Base-by-base conservation (phyloP, 2,329 filamentous ascomycete genomes). In the Sarocladiaceae sp. region DNA sequence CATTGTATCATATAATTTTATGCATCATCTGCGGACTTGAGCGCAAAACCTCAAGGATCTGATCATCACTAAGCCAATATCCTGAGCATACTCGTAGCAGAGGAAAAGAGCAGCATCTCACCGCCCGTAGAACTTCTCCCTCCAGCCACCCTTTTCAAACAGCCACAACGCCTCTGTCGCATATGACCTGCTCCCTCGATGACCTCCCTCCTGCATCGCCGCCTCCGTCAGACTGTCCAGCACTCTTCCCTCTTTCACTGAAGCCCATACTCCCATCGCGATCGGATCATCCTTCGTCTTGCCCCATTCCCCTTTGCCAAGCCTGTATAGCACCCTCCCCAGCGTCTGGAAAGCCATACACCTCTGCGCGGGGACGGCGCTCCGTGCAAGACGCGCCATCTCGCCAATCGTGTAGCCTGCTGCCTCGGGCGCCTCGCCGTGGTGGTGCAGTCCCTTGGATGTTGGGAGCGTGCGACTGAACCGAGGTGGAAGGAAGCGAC, bases 381-480 rank as follows among this genome's bases (percentile, higher is more conserved):
- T 94, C 26, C 91, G 76, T 4, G 88, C 82, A 2, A 96, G 74
- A 24, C 84, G 79, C 1, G 88, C 83, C 1, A 98, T 72, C 63
- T 98, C 93, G 1, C 82, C 80, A 23, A 98, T 78, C 0, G 93
- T 97, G 64, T 98, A 98, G 0, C 93, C 93, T 0, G 93, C 93
- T 1, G 90, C 88, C 63, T 95, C 88, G 13, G 93, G 93, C 2
- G 91, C 90, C 47, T 90, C 81, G 50, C 85, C 89, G 61, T 98
- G 93, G 62, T 98, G 91, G 62, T 98, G 93, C 12, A 98, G 74
- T 0, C 93, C 93, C 48, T 83, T 78, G 11, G 80, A 82, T 1
- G 80, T 79, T 4, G 91, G 86, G 20, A 97, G 81, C 2, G 77
- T 71, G 45, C 89, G 75, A 16, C 45, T 37, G 16, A 35, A 20